These are phyloP conservation scores for Vachellia collinsii DNA, from an alignment of 306 rosid species.

Conservation along the genomic window DNA sequence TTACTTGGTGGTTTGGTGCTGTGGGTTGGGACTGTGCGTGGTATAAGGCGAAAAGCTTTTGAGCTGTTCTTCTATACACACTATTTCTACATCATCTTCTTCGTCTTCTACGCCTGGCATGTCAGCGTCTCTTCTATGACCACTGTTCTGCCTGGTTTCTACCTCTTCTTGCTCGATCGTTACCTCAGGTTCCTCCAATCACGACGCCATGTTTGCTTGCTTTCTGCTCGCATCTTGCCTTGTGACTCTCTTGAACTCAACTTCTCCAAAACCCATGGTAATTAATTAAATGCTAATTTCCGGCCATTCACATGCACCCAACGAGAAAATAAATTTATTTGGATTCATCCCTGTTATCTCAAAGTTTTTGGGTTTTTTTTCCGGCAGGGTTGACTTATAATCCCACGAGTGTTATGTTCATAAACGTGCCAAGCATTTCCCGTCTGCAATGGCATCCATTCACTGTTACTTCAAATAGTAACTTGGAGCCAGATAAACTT, in stretches of 20 bases:
- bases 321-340: too few species aligned
- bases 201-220: conserved; percentile 41
- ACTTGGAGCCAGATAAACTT: conserved; percentile 63
- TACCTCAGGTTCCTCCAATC: conserved; percentile 71
- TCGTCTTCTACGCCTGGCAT: conserved; percentile 70
- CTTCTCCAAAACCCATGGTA: conserved; percentile 72
- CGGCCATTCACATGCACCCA: too few species aligned
- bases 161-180: conserved; percentile 82
- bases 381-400: conserved; percentile 62
- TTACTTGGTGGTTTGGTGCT: conserved; percentile 55
- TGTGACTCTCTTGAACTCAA: conserved; percentile 73
- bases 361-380: too few species aligned
- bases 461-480: conserved; percentile 67
- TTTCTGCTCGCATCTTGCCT: conserved; percentile 65
- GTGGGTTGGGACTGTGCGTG: conserved; percentile 66
- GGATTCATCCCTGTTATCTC: too few species aligned
- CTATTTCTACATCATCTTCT: conserved; percentile 65
- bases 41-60: conserved; percentile 60
- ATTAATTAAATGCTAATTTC: too few species aligned
- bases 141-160: conserved; percentile 73
- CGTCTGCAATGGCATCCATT: conserved; percentile 94
- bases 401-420: conserved; percentile 70
- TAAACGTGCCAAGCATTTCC: conserved; percentile 74
- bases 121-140: conserved; percentile 53
- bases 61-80: conserved; percentile 81